Evolutionary conservation across 1,284 basidiomycete species (phyloP), one percentile per base, ranked within the genome.

Genomic region (Ceratobasidium sp.): DNA sequence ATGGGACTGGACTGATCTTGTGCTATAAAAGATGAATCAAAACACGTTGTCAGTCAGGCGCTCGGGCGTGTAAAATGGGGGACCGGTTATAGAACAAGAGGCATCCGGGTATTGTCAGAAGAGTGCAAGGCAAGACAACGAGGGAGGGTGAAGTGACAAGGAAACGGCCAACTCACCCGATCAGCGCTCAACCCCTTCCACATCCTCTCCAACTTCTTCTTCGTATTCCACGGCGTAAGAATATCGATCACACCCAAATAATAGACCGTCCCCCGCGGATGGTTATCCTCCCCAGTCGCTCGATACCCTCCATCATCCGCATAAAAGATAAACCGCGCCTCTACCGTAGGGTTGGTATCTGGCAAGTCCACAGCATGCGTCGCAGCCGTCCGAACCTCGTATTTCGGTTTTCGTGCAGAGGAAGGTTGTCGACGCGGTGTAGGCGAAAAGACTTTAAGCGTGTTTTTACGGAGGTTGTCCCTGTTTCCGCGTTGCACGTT

Each of bases 241-340:
- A 97, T 97, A 85, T 98, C 96, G 82, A 98, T 98, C 66, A 98
- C 90, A 38, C 96, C 96, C 23, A 97, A 87, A 85, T 99, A 99
- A 85, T 99, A 99, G 79, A 99, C 94, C 69, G 90, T 91, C 81
- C 93, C 91, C 84, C 93, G 86, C 3, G 89, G 86, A 44, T 89
- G 87, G 83, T 99, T 97, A 28, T 84, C 84, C 81, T 97, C 96
- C 84, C 97, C 92, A 17, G 97, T 98, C 38, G 96, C 95, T 40
- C 93, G 90, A 78, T 98, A 85, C 0, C 98, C 97, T 33, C 97
- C 97, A 83, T 99, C 98, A 83, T 99, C 96, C 83, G 97, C 95
- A 83, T 98, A 99, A 85, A 99, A 99, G 50, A 98, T 84, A 84
- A 97, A 96, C 80, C 96, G 91, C 65, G 92, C 90, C 33, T 95